These are phyloP conservation scores for Tripterygium wilfordii DNA, from an alignment of 177 flowering plant species.

Conservation along the genomic window DNA sequence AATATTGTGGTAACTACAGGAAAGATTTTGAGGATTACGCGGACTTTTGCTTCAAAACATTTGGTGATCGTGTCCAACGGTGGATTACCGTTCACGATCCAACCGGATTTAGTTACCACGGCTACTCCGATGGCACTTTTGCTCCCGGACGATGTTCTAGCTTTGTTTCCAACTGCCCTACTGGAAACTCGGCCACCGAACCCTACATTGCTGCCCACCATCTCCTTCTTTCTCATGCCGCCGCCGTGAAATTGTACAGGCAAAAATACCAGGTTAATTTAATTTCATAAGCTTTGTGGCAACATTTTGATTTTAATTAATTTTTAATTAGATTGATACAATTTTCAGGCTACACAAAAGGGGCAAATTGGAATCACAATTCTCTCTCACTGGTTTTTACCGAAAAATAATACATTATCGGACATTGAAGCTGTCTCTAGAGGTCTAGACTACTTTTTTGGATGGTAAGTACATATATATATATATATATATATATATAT, in stretches of 20 bases:
- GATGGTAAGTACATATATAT: slow-evolving; percentile 42
- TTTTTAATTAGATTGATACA: too few relatives aligned
- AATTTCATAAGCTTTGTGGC: background rate
- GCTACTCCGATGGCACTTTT: slow-evolving; percentile 6
- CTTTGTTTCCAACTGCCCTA: background rate
- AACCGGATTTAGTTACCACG: background rate
- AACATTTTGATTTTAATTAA: too few relatives aligned
- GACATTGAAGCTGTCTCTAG: slow-evolving; percentile 26
- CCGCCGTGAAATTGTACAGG: slow-evolving; percentile 20
- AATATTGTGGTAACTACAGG: slow-evolving; percentile 11
- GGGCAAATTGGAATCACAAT: slow-evolving; percentile 43
- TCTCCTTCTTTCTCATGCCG: slow-evolving; percentile 25
- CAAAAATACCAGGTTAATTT: slow-evolving; percentile 14
- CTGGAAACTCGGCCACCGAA: slow-evolving; percentile 21
- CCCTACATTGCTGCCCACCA: slow-evolving; percentile 20
- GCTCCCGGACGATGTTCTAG: slow-evolving; percentile 32
- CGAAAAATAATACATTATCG: slow-evolving; percentile 4
- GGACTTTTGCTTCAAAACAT: slow-evolving; percentile 21
- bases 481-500: too few relatives aligned
- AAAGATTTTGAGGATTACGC: slow-evolving; percentile 22
- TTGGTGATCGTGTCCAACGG: slow-evolving; percentile 31
- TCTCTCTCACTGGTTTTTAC: slow-evolving; percentile 23
- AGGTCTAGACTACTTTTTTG: slow-evolving; percentile 37
- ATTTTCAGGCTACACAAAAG: slow-evolving; percentile 32
- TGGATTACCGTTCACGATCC: slow-evolving; percentile 36